Base-by-base conservation (phyloP, 164 flowering plant genomes). In the Malania oleifera region DNA sequence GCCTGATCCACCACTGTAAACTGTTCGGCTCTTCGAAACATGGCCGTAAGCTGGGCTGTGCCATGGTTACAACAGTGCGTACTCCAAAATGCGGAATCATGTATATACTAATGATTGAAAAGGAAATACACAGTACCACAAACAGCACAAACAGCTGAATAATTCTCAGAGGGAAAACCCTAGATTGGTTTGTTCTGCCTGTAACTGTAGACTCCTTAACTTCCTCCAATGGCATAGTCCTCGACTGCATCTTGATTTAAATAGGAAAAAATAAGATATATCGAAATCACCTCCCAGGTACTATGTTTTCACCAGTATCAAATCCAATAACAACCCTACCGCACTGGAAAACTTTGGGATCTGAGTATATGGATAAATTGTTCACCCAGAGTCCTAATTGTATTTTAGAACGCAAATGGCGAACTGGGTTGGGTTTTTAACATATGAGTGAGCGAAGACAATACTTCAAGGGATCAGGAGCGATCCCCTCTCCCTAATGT, bases 1-100 rank as follows among this genome's bases (percentile, higher is more conserved):
- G 78, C 43, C 53, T 75, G 41, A 79, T 73, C 81, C 77, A 81
- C 6, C 38, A 27, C 0, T 69, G 69, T 43, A 81, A 65, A 65
- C 54, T 48, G n/a, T 22, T 29, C 0, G 60, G 41, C 54, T 62
- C 73, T 34, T 69, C 77, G 34, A 39, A 29, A 31, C 84, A 75
- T 0, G 67, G 69, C 44, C n/a, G 58, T 14, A 60, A 62, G 27
- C 27, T 66, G 24, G 79, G 57, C 31, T 18, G 65, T 2, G 47
- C 54, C 2, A 76, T n/a, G 3, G 66, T 48, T 13, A 72, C 54
- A 1, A 64, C 52, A 37, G 25, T 66, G 1, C 28, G 14, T 59
- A 72, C 40, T 29, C 78, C 78, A 54, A 73, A 73, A 56, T 47
- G 56, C 37, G 69, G 57, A 47, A 76, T 41, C 46, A 64, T 68